Conservation (phyloP, 192 early-diverging fungal genomes). For the Chytriomyces sp. region DNA sequence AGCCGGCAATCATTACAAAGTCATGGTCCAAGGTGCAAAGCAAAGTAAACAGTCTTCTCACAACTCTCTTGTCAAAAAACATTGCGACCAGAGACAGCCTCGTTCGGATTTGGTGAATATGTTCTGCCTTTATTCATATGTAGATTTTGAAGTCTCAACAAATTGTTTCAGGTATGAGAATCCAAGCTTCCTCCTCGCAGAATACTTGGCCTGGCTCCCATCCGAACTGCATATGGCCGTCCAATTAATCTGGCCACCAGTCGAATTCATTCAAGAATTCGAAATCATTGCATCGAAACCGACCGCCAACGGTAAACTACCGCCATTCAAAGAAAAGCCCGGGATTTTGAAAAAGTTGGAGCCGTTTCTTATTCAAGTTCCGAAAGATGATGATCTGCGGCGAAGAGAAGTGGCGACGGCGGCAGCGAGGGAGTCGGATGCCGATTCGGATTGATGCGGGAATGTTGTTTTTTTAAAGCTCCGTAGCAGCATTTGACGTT, state of each 20-base stretch:
- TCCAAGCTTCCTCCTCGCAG: constrained; percentile 45
- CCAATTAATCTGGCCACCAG: constrained; percentile 49
- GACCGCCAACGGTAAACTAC: background rate
- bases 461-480: background rate
- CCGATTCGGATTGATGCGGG: constrained; percentile 19
- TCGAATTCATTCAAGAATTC: constrained; percentile 42
- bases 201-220: constrained; percentile 54
- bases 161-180: constrained; percentile 31
- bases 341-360: constrained; percentile 34
- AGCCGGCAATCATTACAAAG: constrained; percentile 53
- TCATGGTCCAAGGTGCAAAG: constrained; percentile 49
- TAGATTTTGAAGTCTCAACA: background rate
- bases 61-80: constrained; percentile 34
- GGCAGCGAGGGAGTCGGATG: constrained; percentile 11
- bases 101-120: constrained; percentile 45
- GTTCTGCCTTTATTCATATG: background rate
- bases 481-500: too few species aligned
- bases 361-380: constrained; percentile 17
- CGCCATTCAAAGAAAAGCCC: constrained; percentile 20
- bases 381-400: constrained; percentile 16
- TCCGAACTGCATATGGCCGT: constrained; percentile 47
- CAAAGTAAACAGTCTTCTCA: constrained; percentile 45
- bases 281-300: constrained; percentile 39
- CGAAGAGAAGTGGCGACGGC: constrained; percentile 11
- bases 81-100: constrained; percentile 38